phyloP scores from a whole-genome alignment of 768 basidiomycete genomes.

The Cyathus striatus region DNA sequence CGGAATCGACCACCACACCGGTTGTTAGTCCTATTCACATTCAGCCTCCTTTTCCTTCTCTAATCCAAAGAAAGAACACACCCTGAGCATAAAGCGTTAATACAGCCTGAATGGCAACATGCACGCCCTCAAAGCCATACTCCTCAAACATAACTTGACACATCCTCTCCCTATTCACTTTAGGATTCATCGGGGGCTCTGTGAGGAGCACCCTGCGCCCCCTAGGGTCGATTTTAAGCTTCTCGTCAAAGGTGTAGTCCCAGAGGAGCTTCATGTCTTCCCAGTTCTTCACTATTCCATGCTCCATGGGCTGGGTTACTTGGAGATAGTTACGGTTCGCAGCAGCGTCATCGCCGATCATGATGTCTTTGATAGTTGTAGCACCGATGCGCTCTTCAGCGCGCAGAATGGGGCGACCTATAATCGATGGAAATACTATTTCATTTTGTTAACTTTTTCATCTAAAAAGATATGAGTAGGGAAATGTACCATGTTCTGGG shows the following conservation, averaged over 20 bases:
- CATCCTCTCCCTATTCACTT: slow-evolving; percentile 88
- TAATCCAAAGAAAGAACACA: slow-evolving; percentile 27
- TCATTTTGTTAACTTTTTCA: slow-evolving; percentile 1
- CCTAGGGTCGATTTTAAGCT: slow-evolving; percentile 81
- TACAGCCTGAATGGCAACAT: slow-evolving; percentile 98
- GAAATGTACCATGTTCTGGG: slow-evolving; percentile 75
- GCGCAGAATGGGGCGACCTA: slow-evolving; percentile 94
- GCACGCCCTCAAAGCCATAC: slow-evolving; percentile 93
- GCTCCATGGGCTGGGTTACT: slow-evolving; percentile 97
- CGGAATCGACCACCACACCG: slow-evolving; percentile 98
- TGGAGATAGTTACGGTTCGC: slow-evolving; percentile 93
- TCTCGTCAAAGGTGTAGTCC: slow-evolving; percentile 98
- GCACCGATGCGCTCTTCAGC: slow-evolving; percentile 93
- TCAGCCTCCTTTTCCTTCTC: not conserved
- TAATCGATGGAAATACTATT: slow-evolving; percentile 91
- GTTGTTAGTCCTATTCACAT: slow-evolving; percentile 80
- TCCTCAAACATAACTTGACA: slow-evolving; percentile 99
- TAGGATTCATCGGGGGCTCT: slow-evolving; percentile 99
- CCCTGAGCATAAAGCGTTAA: slow-evolving; percentile 98
- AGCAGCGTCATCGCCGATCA: slow-evolving; percentile 97
- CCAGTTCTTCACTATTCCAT: slow-evolving; percentile 98
- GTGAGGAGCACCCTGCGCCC: slow-evolving; percentile 91
- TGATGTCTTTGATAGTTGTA: slow-evolving; percentile 90
- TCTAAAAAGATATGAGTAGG: not conserved
- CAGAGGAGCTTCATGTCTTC: slow-evolving; percentile 98